Conservation (phyloP, 495 filamentous ascomycete species). For the Astrocystis sublimbata region DNA sequence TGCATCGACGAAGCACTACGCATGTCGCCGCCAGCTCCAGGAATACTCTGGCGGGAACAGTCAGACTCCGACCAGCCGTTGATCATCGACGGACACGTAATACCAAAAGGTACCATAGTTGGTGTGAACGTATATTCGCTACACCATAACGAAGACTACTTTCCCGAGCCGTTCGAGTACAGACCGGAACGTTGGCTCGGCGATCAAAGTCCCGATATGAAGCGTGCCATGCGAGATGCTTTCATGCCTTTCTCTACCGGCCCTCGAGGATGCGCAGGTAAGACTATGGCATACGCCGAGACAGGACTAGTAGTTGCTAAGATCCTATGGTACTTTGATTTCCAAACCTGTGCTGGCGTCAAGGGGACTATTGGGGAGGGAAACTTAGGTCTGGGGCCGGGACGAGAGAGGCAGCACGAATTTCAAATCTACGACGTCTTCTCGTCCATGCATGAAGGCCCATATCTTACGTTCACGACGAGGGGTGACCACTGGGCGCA, state of each 20-base stretch:
- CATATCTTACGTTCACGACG: background rate
- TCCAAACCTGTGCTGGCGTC: background rate
- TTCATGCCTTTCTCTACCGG: slow-evolving; percentile 1
- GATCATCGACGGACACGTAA: slow-evolving; percentile 53
- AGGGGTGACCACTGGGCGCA: slow-evolving; percentile 2
- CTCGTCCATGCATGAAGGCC: slow-evolving; percentile 7
- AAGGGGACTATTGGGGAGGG: background rate
- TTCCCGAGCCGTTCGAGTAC: background rate
- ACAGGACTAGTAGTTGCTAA: background rate
- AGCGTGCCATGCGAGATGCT: background rate
- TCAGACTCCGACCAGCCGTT: slow-evolving; percentile 43
- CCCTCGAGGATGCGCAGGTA: background rate
- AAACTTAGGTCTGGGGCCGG: no score
- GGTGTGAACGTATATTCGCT: slow-evolving; percentile 56
- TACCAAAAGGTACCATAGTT: slow-evolving; percentile 51
- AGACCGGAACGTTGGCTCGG: background rate
- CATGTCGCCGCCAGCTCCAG: slow-evolving; percentile 54
- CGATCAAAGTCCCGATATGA: background rate
- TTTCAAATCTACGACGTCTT: slow-evolving; percentile 8
- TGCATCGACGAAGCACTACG: slow-evolving; percentile 61
- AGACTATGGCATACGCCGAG: slow-evolving; percentile 3
- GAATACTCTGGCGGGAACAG: slow-evolving; percentile 45
- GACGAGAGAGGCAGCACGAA: background rate
- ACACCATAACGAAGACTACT: slow-evolving; percentile 48
- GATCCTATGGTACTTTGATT: slow-evolving; percentile 7